phyloP scores from a whole-genome alignment of 371 early-diverging fungal genomes.

The Mucor velutinosus region DNA sequence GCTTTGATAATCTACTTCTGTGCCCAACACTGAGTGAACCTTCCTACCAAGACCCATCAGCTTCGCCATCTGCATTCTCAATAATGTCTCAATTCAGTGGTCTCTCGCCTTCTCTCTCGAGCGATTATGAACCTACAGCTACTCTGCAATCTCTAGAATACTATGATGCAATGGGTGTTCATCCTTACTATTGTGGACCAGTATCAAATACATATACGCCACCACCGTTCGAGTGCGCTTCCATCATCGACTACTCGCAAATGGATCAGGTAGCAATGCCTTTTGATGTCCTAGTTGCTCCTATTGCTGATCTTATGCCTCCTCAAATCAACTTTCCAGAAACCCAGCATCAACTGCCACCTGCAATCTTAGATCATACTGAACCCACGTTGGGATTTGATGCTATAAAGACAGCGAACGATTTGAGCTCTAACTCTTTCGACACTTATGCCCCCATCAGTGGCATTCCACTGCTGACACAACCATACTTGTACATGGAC shows the following conservation, averaged over 20 bases:
- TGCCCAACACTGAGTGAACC: not conserved
- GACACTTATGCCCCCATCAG: not conserved
- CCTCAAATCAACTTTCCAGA: not conserved
- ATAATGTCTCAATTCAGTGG: not conserved
- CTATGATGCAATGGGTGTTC: not conserved
- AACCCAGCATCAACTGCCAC: not conserved
- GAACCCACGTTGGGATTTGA: not conserved
- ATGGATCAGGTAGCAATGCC: not conserved
- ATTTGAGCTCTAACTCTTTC: not conserved
- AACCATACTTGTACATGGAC: not conserved
- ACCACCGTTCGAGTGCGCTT: not conserved
- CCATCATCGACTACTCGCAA: not conserved
- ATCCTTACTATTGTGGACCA: not conserved
- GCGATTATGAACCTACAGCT: not conserved
- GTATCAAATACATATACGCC: not conserved
- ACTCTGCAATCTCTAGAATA: not conserved
- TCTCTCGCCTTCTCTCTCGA: not conserved
- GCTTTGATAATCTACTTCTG: not conserved
- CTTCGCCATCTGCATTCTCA: not conserved
- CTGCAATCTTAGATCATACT: not conserved
- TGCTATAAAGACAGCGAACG: no score
- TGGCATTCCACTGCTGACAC: not conserved
- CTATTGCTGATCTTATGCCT: not conserved
- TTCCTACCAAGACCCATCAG: not conserved
- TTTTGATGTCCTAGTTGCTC: not conserved